Percentiles rank a stretch among this genome's conserved stretches.
phyloP scores from a whole-genome alignment of 371 early-diverging fungal species.

The Funneliformis caledonium region DNA sequence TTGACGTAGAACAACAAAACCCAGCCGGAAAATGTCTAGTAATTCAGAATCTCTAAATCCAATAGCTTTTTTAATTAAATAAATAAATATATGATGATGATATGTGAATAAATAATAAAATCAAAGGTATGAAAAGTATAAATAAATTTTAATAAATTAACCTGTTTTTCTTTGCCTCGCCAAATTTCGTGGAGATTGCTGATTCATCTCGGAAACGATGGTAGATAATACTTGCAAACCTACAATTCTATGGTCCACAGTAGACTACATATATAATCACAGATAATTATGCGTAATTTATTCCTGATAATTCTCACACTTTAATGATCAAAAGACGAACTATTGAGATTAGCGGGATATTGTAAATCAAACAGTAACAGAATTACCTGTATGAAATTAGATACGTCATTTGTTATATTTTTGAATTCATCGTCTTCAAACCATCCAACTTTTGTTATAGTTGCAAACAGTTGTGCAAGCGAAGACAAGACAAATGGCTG shows the following conservation, averaged over 20 bases:
- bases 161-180: slow-evolving; percentile 73
- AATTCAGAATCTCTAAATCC: slow-evolving; percentile 84
- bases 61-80: slow-evolving; percentile 58
- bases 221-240: slow-evolving; percentile 64
- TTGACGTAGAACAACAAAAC: slow-evolving; percentile 62
- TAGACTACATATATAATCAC: slow-evolving; percentile 51
- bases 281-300: background rate
- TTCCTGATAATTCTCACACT: slow-evolving; percentile 3
- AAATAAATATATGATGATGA: background rate
- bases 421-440: slow-evolving; percentile 74
- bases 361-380: background rate
- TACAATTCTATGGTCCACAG: slow-evolving; percentile 64
- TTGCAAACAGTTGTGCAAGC: slow-evolving; percentile 72
- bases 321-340: background rate
- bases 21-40: slow-evolving; percentile 71
- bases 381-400: slow-evolving; percentile 70
- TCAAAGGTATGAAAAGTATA: background rate
- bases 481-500: slow-evolving; percentile 72
- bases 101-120: slow-evolving; percentile 15
- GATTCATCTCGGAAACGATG: slow-evolving; percentile 69
- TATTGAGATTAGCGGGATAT: background rate
- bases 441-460: slow-evolving; percentile 85
- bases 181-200: slow-evolving; percentile 58
- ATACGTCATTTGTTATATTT: slow-evolving; percentile 64
- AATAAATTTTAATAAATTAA: slow-evolving; percentile 42